Conservation (phyloP, 352 stramenopile genomes). For the Globisporangium perplexum region DNA sequence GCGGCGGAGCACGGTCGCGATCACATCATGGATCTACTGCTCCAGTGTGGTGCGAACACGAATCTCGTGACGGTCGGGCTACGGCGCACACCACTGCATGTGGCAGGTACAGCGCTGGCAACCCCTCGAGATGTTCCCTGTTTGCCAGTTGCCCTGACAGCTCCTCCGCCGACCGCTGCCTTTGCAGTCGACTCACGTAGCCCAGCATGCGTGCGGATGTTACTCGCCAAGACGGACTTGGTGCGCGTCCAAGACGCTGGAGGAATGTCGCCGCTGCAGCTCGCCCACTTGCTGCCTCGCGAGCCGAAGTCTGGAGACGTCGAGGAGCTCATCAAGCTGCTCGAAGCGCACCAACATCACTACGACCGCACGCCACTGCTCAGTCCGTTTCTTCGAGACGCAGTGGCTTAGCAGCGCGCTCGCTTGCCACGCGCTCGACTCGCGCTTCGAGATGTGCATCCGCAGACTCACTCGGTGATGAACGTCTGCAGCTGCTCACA, state of each 20-base stretch:
- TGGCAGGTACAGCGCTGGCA: no score
- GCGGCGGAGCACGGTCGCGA: background rate
- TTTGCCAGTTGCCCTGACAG: no score
- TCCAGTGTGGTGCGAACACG: conserved; percentile 6
- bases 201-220: conserved; percentile 1
- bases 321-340: conserved; percentile 6
- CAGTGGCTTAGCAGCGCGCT: background rate
- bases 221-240: conserved; percentile 9
- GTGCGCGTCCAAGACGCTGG: background rate
- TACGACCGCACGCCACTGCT: conserved; percentile 1
- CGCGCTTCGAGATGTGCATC: no score
- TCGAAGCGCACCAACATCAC: conserved; percentile 4
- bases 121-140: no score
- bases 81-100: conserved; percentile 3
- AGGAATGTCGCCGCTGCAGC: conserved; percentile 6
- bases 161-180: no score
- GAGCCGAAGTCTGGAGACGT: background rate
- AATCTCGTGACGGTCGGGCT: background rate
- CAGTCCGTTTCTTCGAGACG: conserved; percentile 3
- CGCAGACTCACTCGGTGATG: conserved; percentile 3
- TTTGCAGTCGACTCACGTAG: conserved; percentile 1
- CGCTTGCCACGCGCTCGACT: no score
- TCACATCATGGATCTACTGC: conserved; percentile 5
- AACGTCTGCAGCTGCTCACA: conserved; percentile 21
- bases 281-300: conserved; percentile 4